Evolutionary conservation across 305 asterid species (phyloP), one percentile per base, ranked within the genome.

Genomic region (Fraxinus nigra): DNA sequence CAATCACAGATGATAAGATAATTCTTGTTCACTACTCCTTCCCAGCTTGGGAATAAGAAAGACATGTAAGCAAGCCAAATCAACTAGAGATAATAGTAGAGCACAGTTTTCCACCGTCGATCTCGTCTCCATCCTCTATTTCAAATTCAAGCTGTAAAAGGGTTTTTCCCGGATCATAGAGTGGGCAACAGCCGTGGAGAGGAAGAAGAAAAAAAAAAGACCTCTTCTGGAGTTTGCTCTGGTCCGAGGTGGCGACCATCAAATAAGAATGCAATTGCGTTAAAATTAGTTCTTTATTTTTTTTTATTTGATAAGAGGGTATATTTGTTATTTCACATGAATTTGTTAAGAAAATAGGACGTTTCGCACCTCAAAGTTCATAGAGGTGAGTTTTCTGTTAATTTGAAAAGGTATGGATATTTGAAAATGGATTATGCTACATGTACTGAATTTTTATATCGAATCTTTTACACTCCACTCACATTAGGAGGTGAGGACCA

Each of bases 111-210:
- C 35, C 35, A 32, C 34, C 30, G 69, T 85, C 90, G 14, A 85
- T 85, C 18, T 87, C 90, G 63, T 87, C 90, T 0, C 84, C 86
- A 30, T 87, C 88, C 30, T 87, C 86, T 88, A 87, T 82, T 37
- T 78, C 82, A 3, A 85, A 81, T 37, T 78, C 82, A 3, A 85
- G 82, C 88, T 87, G 81, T 13, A 72, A 3, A 20, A 56, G 4
- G 30, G 30, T 28, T 22, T 63, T 22, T 63, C n/a, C 11, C 2
- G 14, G 73, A 26, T 65, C 73, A 9, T 28, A 26, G 72, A 65
- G 35, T 18, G 24, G 20, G 10, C 7, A 18, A 56, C 16, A 65
- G 14, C 24, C 5, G 1, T 18, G 28, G 69, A 59, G 30, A 59
- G 3, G 9, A 22, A 59, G 32, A 22, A 24, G n/a, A n/a, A 24